phyloP scores from a whole-genome alignment of 2,329 filamentous ascomycete species.

The Penicillium hordei region DNA sequence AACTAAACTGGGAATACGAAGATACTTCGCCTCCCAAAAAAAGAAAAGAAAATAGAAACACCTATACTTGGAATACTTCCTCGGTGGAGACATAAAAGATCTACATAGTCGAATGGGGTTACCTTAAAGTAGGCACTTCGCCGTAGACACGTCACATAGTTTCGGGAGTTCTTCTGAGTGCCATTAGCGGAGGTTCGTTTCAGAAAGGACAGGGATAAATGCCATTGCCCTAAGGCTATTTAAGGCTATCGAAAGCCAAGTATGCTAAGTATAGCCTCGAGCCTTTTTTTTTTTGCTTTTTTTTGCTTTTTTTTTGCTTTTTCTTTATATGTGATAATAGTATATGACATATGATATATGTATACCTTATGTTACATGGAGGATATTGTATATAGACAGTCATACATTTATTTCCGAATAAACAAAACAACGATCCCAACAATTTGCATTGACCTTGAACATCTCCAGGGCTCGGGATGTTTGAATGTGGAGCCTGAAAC shows the following conservation, averaged over 20 bases:
- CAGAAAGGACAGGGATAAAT: background rate
- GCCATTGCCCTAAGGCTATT: background rate
- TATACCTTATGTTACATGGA: background rate
- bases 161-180: background rate
- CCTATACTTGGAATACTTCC: background rate
- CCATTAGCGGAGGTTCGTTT: background rate
- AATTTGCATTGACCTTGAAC: background rate
- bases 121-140: background rate
- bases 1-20: background rate
- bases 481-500: conserved; percentile 18
- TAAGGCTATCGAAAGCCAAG: background rate
- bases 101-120: background rate
- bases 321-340: background rate
- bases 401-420: background rate
- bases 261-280: background rate
- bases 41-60: background rate
- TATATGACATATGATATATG: background rate
- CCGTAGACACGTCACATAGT: background rate
- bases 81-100: background rate
- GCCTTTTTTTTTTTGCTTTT: too few species aligned
- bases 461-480: background rate
- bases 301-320: too few species aligned
- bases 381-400: background rate
- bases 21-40: background rate
- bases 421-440: background rate